Evolutionary conservation across 1,284 basidiomycete species (phyloP).

Genomic region (Hemileccinum hortonii): DNA sequence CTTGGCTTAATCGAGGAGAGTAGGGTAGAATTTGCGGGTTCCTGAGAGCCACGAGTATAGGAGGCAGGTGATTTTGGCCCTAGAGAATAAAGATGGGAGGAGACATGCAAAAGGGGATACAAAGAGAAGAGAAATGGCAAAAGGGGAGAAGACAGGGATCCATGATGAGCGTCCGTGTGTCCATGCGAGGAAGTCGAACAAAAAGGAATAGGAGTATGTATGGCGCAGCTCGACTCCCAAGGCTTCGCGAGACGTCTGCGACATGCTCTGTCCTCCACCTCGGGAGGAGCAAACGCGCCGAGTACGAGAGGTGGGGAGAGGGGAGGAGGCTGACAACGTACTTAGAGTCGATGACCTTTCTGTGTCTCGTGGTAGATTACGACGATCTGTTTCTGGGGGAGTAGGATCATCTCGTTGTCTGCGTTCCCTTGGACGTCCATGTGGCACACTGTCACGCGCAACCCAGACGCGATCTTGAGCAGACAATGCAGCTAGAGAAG

Average conservation of each 20-base stretch:
- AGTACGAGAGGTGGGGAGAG: slow-evolving; percentile 43
- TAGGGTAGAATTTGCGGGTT: slow-evolving; percentile 11
- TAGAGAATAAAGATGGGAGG: slow-evolving; percentile 47
- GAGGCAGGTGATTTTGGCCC: slow-evolving; percentile 50
- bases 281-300: slow-evolving; percentile 45
- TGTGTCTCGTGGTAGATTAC: slow-evolving; percentile 38
- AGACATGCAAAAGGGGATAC: slow-evolving; percentile 34
- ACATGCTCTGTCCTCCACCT: slow-evolving; percentile 47
- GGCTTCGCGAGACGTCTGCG: slow-evolving; percentile 49
- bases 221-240: slow-evolving; percentile 50
- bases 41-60: slow-evolving; percentile 28
- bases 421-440: slow-evolving; percentile 23
- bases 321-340: slow-evolving; percentile 75
- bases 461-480: slow-evolving; percentile 25
- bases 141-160: slow-evolving; percentile 39
- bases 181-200: slow-evolving; percentile 47
- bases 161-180: slow-evolving; percentile 58
- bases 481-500: slow-evolving; percentile 19
- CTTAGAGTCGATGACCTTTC: slow-evolving; percentile 57
- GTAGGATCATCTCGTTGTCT: slow-evolving; percentile 27
- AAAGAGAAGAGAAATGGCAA: slow-evolving; percentile 33
- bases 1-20: slow-evolving; percentile 18
- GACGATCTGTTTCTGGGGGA: slow-evolving; percentile 32
- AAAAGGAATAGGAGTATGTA: slow-evolving; percentile 41
- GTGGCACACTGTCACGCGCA: slow-evolving; percentile 11